Conservation (phyloP, 306 rosid genomes). For the Cicer pinnatifidum region DNA sequence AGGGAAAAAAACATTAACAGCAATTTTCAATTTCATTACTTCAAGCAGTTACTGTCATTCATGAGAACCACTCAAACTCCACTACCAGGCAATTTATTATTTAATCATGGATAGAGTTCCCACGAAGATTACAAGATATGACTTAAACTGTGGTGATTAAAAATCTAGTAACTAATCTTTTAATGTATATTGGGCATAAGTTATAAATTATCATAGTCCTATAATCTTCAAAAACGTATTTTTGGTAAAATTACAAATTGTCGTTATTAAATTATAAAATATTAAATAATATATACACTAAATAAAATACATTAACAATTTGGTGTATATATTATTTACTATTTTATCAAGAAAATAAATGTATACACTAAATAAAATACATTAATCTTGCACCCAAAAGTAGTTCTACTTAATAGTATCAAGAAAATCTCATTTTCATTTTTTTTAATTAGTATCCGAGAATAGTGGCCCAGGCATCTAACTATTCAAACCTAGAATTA, state of each 20-base stretch:
- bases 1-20: background rate
- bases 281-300: background rate
- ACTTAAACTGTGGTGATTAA: background rate
- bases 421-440: background rate
- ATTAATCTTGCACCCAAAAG: background rate
- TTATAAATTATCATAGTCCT: background rate
- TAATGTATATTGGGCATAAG: background rate
- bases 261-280: background rate
- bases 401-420: background rate
- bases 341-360: background rate
- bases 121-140: background rate
- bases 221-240: background rate
- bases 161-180: background rate
- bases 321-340: too few relatives aligned
- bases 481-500: constrained; percentile 50
- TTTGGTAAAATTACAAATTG: background rate
- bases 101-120: background rate
- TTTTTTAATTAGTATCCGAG: background rate
- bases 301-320: background rate
- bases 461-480: constrained; percentile 51
- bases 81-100: background rate
- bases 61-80: background rate
- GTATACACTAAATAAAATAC: background rate
- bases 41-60: background rate
- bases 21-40: constrained; percentile 4